Percentiles rank a stretch among this genome's conserved stretches.
Evolutionary conservation across 805 yeast species (phyloP).

Genomic region (Candida krabiensis): DNA sequence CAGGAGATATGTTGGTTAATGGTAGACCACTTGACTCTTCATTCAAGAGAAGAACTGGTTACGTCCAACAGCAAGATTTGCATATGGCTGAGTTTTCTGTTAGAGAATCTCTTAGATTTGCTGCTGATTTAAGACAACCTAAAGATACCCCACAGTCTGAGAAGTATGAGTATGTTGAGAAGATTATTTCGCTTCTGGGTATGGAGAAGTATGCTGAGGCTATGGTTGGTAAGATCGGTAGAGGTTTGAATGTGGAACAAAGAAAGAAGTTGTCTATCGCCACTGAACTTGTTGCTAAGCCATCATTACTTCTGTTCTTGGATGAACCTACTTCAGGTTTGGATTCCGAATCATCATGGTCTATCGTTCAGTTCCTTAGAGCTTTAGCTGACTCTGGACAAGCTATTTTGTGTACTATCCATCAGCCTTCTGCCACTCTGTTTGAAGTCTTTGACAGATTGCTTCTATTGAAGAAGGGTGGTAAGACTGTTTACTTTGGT

Average conservation of each 20-base stretch:
- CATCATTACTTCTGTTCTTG: slow-evolving; percentile 50
- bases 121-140: slow-evolving; percentile 52
- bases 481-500: slow-evolving; percentile 53
- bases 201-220: slow-evolving; percentile 52
- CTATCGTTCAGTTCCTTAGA: slow-evolving; percentile 52
- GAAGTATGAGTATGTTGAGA: slow-evolving; percentile 44
- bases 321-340: slow-evolving; percentile 64
- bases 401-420: slow-evolving; percentile 56
- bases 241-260: slow-evolving; percentile 54
- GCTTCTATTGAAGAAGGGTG: slow-evolving; percentile 50
- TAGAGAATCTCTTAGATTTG: slow-evolving; percentile 48
- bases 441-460: slow-evolving; percentile 45
- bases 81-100: slow-evolving; percentile 53
- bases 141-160: slow-evolving; percentile 37
- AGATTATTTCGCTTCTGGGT: slow-evolving; percentile 38
- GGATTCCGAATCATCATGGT: slow-evolving; percentile 59
- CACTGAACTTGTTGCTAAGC: slow-evolving; percentile 55
- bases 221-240: slow-evolving; percentile 44
- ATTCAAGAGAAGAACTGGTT: slow-evolving; percentile 55
- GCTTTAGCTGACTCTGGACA: slow-evolving; percentile 52
- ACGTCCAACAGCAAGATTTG: slow-evolving; percentile 56
- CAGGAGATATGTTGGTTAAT: slow-evolving; percentile 58
- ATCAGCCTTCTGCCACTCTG: slow-evolving; percentile 48
- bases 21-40: slow-evolving; percentile 50
- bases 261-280: slow-evolving; percentile 54